A percentile compares a stretch with the other conserved stretches of the same genome.
Evolutionary conservation across 768 basidiomycete species (phyloP).

Genomic region (Vararia minispora): DNA sequence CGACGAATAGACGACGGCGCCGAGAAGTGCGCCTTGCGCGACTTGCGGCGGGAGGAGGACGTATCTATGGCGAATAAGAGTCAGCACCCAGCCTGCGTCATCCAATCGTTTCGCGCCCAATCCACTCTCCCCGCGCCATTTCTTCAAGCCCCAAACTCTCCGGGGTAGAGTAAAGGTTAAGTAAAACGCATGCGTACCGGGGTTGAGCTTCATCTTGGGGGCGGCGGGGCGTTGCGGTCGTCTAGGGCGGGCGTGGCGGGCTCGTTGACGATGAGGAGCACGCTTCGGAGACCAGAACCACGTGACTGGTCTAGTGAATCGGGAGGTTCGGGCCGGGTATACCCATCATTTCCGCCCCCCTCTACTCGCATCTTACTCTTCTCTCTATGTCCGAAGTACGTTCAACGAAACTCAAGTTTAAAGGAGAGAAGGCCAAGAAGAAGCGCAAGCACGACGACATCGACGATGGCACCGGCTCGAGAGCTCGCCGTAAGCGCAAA

Average conservation of each 20-base stretch:
- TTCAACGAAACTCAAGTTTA: conserved; percentile 75
- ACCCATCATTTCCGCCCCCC: conserved; percentile 15
- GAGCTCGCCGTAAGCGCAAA: conserved; percentile 36
- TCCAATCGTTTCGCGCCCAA: conserved; percentile 21
- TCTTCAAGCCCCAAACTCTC: conserved; percentile 16
- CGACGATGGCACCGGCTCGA: conserved; percentile 33
- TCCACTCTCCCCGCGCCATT: conserved; percentile 39
- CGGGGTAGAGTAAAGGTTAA: too few species aligned
- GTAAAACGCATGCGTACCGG: conserved; percentile 46
- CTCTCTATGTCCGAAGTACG: conserved; percentile 36
- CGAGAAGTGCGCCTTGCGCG: conserved; percentile 94
- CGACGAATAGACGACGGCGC: conserved; percentile 93
- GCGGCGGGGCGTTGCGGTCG: conserved; percentile 37
- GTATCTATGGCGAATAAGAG: conserved; percentile 41
- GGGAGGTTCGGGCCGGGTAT: too few species aligned
- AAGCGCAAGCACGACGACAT: conserved; percentile 58
- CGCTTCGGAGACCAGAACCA: conserved; percentile 12
- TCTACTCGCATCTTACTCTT: conserved; percentile 23
- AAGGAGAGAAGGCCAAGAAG: conserved; percentile 78
- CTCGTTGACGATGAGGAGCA: conserved; percentile 2
- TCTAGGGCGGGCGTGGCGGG: conserved; percentile 26
- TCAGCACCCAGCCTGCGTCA: conserved; percentile 22
- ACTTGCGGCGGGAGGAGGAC: conserved; percentile 93
- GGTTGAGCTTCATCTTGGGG: conserved; percentile 78
- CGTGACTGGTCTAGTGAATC: conserved; percentile 1